A percentile compares a stretch with the other conserved stretches of the same genome.
These are phyloP conservation scores for Endogone sp. DNA, from an alignment of 192 early-diverging fungal genomes.

Conservation along the genomic window DNA sequence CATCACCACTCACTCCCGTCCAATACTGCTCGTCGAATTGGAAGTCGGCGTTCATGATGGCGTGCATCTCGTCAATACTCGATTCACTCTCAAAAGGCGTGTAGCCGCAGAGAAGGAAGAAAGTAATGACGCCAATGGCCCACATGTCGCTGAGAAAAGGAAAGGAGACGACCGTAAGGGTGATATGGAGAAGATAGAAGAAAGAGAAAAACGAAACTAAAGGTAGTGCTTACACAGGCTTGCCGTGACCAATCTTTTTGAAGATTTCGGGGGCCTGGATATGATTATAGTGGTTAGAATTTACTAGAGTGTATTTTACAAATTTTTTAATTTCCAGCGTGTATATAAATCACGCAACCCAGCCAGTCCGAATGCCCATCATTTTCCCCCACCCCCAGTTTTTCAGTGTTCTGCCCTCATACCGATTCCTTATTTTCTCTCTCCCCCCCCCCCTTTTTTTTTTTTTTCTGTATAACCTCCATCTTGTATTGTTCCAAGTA, in stretches of 20 bases:
- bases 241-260: constrained; percentile 59
- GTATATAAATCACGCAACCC: too few species aligned
- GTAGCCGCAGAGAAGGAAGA: constrained; percentile 67
- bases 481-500: too few species aligned
- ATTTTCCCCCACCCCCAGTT: too few species aligned
- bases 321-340: too few species aligned
- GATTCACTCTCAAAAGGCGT: constrained; percentile 68
- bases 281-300: background rate
- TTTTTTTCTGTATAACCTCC: too few species aligned
- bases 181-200: background rate
- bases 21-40: constrained; percentile 65
- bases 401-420: too few species aligned
- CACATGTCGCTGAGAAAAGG: constrained; percentile 58
- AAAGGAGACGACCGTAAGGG: background rate
- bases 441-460: too few species aligned
- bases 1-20: constrained; percentile 48
- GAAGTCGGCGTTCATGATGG: constrained; percentile 59
- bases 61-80: constrained; percentile 45
- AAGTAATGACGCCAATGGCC: constrained; percentile 76
- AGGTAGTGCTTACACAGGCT: constrained; percentile 49
- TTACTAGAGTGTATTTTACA: too few species aligned
- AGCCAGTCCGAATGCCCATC: constrained; percentile 1
- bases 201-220: background rate
- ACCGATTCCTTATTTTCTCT: too few species aligned
- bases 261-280: constrained; percentile 56